Percentiles rank a stretch among this genome's conserved stretches.
These are phyloP conservation scores for Chlorophyllum brunneum DNA, from an alignment of 768 basidiomycete genomes.

Conservation along the genomic window DNA sequence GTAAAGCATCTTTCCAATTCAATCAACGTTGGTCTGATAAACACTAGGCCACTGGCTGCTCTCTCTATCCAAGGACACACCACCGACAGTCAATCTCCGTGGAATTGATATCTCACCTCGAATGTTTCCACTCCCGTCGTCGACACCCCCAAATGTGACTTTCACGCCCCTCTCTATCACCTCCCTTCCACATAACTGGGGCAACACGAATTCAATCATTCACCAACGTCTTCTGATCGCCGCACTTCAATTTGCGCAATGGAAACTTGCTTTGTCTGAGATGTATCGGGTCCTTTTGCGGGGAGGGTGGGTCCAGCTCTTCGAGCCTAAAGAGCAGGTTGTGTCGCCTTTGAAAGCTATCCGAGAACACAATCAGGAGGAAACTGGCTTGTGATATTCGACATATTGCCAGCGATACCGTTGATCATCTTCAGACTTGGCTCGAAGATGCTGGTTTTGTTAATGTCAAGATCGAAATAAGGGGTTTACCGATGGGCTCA, in stretches of 20 bases:
- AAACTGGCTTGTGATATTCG: background rate
- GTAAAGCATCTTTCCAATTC: background rate
- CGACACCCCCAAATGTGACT: background rate
- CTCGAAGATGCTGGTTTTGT: constrained; percentile 3
- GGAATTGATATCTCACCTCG: constrained; percentile 20
- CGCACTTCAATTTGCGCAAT: constrained; percentile 1
- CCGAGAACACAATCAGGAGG: background rate
- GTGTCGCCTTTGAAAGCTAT: background rate
- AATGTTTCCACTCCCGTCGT: constrained; percentile 15
- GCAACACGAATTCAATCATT: background rate
- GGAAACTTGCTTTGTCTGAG: constrained; percentile 9
- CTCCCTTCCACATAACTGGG: background rate
- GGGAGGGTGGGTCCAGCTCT: constrained; percentile 14
- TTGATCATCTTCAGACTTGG: background rate
- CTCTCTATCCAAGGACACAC: constrained; percentile 12
- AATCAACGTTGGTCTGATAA: background rate
- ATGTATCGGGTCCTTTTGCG: constrained; percentile 7
- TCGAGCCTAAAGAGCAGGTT: constrained; percentile 3
- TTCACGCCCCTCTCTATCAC: background rate
- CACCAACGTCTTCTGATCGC: constrained; percentile 5
- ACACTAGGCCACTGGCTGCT: constrained; percentile 20
- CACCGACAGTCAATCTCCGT: constrained; percentile 10
- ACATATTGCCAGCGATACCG: constrained; percentile 1
- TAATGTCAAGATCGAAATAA: constrained; percentile 1
- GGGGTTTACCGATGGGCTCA: background rate